Conservation (phyloP, 345 rosid species). For the Salix exigua region DNA sequence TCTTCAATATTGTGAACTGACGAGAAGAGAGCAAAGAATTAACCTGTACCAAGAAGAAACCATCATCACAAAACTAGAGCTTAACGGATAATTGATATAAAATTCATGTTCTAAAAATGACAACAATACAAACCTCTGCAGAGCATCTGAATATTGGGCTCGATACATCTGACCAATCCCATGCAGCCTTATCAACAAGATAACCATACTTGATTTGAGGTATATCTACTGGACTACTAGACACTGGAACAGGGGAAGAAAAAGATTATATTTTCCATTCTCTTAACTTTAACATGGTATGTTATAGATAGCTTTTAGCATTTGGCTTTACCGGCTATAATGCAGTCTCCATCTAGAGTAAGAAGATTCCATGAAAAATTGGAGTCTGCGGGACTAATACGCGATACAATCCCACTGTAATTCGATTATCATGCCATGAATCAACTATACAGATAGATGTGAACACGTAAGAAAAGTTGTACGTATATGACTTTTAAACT, state of each 20-base stretch:
- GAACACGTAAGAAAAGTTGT: not conserved
- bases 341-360: constrained; percentile 63
- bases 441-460: constrained; percentile 5
- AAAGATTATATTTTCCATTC: constrained; percentile 6
- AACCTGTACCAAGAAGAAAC: constrained; percentile 43
- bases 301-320: constrained; percentile 2
- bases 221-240: constrained; percentile 76
- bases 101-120: not conserved
- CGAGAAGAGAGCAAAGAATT: constrained; percentile 48
- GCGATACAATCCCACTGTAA: constrained; percentile 60
- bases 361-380: constrained; percentile 64
- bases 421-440: constrained; percentile 16
- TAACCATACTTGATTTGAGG: constrained; percentile 73
- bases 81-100: not conserved
- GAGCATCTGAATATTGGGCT: constrained; percentile 63
- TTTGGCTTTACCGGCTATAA: constrained; percentile 60
- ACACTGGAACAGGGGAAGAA: constrained; percentile 40
- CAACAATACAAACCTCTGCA: constrained; percentile 43
- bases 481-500: not conserved
- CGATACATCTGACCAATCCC: constrained; percentile 68
- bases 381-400: constrained; percentile 66
- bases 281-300: not conserved
- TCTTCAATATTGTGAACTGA: constrained; percentile 53
- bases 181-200: constrained; percentile 41
- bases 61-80: constrained; percentile 2